phyloP scores from a whole-genome alignment of 768 basidiomycete species.

The Rhizopogon salebrosus region DNA sequence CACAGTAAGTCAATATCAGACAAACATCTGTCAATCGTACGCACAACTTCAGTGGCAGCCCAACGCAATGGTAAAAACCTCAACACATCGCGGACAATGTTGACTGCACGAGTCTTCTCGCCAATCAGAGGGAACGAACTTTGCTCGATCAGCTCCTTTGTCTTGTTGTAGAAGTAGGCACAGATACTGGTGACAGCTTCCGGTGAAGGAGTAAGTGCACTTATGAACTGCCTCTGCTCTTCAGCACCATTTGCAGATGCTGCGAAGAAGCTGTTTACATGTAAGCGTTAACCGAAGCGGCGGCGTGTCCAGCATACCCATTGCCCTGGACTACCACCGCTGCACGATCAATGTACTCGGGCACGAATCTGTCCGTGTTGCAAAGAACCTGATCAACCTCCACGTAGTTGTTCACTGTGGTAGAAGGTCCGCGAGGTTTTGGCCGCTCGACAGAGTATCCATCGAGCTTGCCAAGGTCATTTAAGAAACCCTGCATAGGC shows the following conservation, averaged over 20 bases:
- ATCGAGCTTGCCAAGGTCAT: constrained; percentile 46
- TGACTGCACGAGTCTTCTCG: constrained; percentile 47
- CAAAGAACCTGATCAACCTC: constrained; percentile 50
- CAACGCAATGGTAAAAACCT: constrained; percentile 63
- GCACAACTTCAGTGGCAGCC: constrained; percentile 64
- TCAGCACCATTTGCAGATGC: constrained; percentile 36
- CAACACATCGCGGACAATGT: constrained; percentile 67
- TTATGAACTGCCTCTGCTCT: constrained; percentile 44
- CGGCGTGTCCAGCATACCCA: constrained; percentile 39
- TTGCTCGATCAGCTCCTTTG: constrained; percentile 48
- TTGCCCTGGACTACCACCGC: constrained; percentile 49
- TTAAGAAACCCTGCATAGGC: constrained; percentile 56
- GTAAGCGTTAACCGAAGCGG: constrained; percentile 3
- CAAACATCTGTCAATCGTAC: constrained; percentile 15
- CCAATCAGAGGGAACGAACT: constrained; percentile 56
- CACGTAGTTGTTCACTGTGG: constrained; percentile 40
- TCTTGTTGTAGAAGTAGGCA: constrained; percentile 61
- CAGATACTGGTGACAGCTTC: constrained; percentile 47
- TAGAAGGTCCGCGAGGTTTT: constrained; percentile 15
- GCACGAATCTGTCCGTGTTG: constrained; percentile 37
- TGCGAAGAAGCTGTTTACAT: constrained; percentile 58
- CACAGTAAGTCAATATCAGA: background rate
- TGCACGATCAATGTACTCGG: constrained; percentile 47
- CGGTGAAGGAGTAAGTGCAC: constrained; percentile 44
- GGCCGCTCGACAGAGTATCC: constrained; percentile 58